Evolutionary conservation across 768 basidiomycete genomes (phyloP).

Genomic region (Podaxis sp.): DNA sequence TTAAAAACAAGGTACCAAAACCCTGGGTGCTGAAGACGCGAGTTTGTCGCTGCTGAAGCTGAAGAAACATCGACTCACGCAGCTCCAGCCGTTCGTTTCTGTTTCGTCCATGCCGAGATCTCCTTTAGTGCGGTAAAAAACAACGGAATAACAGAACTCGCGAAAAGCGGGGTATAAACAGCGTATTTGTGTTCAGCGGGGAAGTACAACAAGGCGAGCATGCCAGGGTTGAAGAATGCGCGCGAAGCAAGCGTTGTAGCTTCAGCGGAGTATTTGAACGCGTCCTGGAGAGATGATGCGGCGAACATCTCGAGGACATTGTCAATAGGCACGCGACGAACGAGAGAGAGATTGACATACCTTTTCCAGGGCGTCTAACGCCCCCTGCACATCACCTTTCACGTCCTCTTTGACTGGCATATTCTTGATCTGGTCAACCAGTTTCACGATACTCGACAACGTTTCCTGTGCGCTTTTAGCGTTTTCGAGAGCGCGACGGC

Average conservation of each 20-base stretch:
- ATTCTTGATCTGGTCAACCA: slow-evolving; percentile 83
- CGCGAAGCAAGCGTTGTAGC: slow-evolving; percentile 70
- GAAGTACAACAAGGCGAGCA: slow-evolving; percentile 95
- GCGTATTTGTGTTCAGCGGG: slow-evolving; percentile 98
- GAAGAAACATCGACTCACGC: background rate
- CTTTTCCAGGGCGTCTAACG: slow-evolving; percentile 71
- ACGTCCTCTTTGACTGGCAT: slow-evolving; percentile 91
- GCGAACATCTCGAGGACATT: slow-evolving; percentile 37
- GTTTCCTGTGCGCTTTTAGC: slow-evolving; percentile 68
- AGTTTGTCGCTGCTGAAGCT: background rate
- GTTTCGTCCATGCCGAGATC: slow-evolving; percentile 58
- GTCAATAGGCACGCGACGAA: background rate
- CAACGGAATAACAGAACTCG: slow-evolving; percentile 83
- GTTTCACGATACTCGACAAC: slow-evolving; percentile 75
- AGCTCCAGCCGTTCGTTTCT: slow-evolving; percentile 16
- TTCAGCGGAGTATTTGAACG: slow-evolving; percentile 59
- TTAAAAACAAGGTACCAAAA: background rate
- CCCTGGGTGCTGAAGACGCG: background rate
- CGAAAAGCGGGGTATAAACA: slow-evolving; percentile 94
- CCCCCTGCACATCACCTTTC: slow-evolving; percentile 63
- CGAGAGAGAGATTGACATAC: slow-evolving; percentile 40
- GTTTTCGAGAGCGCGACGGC: slow-evolving; percentile 71
- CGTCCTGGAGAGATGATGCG: slow-evolving; percentile 37
- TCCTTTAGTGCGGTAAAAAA: slow-evolving; percentile 75
- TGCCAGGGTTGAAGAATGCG: slow-evolving; percentile 96